Base-by-base conservation (phyloP, 176 grass and related monocot species). In the Ampelocalamus luodianensis region DNA sequence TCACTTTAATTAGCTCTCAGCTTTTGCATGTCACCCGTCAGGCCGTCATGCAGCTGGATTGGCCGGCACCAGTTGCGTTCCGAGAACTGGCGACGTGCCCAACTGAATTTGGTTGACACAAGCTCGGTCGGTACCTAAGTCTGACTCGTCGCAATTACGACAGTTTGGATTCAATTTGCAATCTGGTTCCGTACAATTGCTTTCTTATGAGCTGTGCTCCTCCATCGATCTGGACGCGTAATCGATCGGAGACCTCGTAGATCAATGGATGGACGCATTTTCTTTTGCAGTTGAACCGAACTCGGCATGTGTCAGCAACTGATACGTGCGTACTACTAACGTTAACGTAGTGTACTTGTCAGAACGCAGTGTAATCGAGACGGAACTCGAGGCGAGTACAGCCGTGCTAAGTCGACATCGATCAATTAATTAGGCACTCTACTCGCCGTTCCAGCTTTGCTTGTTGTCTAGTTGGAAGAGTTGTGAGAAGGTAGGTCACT, bases 141-240 rank as follows among this genome's bases (percentile, higher is more conserved):
- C 55, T n/a, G 55, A 23, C 55, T 59, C 55, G 65, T 68, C 65
- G 65, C 65, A 68, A 68, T 68, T 5, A 42, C 66, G 18, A 42
- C 10, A 40, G 37, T 4, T 26, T 24, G n/a, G n/a, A 12, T 26
- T 23, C 10, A 61, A 61, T 12, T 26, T n/a, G 58, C 48, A 49
- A 49, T 49, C 46, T 49, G 16, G 46, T 14, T 48, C 4, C 48
- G 55, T 4, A n/a, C 55, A 59, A 22, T 22, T 40, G 65, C 65
- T 37, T 68, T 18, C 65, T 68, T 68, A 69, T 9, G 24, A 38
- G 37, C n/a, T 26, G 58, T 61, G 8, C 54, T 23, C n/a, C 58
- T 43, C 66, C 34, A 4, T 29, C 29, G n/a, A 29, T 68, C 36
- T 20, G 29, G 65, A 36, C 5, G 5, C 13, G 11, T 7, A 27